Evolutionary conservation across 192 early-diverging fungal species (phyloP).

Genomic region (Coemansia sp.): DNA sequence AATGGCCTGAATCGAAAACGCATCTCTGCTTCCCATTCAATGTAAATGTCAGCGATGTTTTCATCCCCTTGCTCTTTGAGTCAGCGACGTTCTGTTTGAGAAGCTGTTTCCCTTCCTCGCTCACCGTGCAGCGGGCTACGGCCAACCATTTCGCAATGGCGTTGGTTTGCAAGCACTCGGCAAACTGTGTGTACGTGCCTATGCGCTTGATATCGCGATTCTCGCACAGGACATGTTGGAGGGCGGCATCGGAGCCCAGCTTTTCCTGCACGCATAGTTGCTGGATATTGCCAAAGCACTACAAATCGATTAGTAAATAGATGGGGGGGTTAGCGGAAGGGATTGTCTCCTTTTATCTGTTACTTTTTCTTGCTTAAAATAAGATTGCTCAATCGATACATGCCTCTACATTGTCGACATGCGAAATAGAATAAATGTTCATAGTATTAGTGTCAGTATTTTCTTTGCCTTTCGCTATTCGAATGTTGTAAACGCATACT

Average conservation of each 20-base stretch:
- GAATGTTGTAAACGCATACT: too few species aligned
- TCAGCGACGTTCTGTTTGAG: slow-evolving; percentile 24
- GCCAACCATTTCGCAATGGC: slow-evolving; percentile 16
- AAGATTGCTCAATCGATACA: not conserved
- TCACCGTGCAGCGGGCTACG: slow-evolving; percentile 21
- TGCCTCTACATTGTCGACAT: slow-evolving; percentile 11
- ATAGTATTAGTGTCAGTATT: not conserved
- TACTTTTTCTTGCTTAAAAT: not conserved
- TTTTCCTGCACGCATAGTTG: slow-evolving; percentile 53
- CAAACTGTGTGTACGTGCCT: slow-evolving; percentile 32
- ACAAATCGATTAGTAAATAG: not conserved
- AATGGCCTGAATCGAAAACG: slow-evolving; percentile 40
- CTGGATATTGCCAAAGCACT: slow-evolving; percentile 52
- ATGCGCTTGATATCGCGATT: slow-evolving; percentile 24
- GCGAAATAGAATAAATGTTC: not conserved
- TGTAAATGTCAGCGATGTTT: slow-evolving; percentile 38
- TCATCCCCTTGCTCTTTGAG: slow-evolving; percentile 8
- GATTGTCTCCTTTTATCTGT: not conserved
- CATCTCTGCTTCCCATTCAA: slow-evolving; percentile 39
- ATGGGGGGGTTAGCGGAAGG: too few species aligned
- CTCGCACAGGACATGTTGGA: slow-evolving; percentile 45
- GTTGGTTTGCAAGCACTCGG: slow-evolving; percentile 25
- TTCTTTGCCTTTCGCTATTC: not conserved
- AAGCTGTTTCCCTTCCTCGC: slow-evolving; percentile 34
- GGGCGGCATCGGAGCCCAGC: slow-evolving; percentile 23